Conservation (phyloP, 2,329 filamentous ascomycete genomes). For the Scedosporium minutisporum region DNA sequence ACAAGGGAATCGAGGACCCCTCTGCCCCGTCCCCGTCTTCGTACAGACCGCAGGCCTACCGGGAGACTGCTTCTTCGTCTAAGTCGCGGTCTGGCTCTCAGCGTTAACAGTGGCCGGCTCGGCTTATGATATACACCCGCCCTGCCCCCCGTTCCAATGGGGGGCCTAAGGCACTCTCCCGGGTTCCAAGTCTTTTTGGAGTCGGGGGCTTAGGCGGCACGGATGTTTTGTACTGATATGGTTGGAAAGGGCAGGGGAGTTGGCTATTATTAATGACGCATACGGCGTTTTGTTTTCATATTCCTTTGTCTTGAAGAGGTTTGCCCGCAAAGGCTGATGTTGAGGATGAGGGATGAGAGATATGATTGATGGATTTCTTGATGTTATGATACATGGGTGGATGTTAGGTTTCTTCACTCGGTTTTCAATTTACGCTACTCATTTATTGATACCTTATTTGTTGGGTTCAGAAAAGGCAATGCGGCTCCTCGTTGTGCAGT, state of each 20-base stretch:
- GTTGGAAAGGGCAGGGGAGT: not conserved
- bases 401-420: too few relatives aligned
- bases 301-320: too few relatives aligned
- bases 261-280: not conserved
- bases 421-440: too few relatives aligned
- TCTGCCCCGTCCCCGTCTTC: slow-evolving; percentile 21
- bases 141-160: not conserved
- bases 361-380: too few relatives aligned
- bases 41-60: slow-evolving; percentile 11
- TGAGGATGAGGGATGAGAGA: too few relatives aligned
- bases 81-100: not conserved
- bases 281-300: not conserved
- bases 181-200: too few relatives aligned
- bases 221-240: not conserved
- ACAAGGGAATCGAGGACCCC: slow-evolving; percentile 19
- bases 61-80: slow-evolving; percentile 11
- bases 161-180: not conserved
- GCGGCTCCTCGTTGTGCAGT: too few relatives aligned
- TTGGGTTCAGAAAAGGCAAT: too few relatives aligned
- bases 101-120: not conserved
- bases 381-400: too few relatives aligned
- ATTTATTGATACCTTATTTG: too few relatives aligned
- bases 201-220: not conserved
- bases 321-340: too few relatives aligned
- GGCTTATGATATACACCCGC: too few relatives aligned